These are phyloP conservation scores for Fonsecaea erecta DNA, from an alignment of 2,329 filamentous ascomycete genomes.

Conservation along the genomic window DNA sequence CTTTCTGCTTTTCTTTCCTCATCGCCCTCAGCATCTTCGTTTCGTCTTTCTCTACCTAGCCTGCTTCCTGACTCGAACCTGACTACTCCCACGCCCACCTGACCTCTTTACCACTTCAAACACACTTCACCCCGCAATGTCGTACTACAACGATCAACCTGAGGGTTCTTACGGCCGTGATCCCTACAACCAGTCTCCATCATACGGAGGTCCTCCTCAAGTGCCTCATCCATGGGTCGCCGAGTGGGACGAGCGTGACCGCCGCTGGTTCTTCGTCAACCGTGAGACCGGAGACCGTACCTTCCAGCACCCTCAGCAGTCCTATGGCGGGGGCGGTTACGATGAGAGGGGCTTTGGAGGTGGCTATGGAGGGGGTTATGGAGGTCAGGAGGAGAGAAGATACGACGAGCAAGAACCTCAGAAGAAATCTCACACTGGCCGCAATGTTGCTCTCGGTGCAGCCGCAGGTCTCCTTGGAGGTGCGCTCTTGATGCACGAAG, in stretches of 20 bases:
- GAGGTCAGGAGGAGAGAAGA: conserved; percentile 27
- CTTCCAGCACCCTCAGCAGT: conserved; percentile 45
- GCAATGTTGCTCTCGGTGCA: conserved; percentile 48
- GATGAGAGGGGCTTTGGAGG: conserved; percentile 22
- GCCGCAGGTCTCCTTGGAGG: conserved; percentile 51
- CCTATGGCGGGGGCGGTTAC: conserved; percentile 19
- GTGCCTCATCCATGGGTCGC: conserved; percentile 52
- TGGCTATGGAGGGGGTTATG: conserved; percentile 23
- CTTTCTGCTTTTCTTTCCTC: background rate
- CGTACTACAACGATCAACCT: conserved; percentile 22
- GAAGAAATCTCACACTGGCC: conserved; percentile 37
- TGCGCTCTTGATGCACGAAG: conserved; percentile 53
- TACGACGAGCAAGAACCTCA: conserved; percentile 34
- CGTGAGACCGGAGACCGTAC: conserved; percentile 52
- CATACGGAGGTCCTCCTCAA: conserved; percentile 29
- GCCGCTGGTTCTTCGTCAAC: conserved; percentile 54
- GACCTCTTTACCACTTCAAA: background rate
- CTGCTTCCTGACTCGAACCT: background rate
- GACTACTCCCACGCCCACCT: background rate
- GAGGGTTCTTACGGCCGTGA: conserved; percentile 4
- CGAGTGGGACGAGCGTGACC: conserved; percentile 49
- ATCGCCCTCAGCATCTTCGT: background rate
- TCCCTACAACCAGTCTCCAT: conserved; percentile 17
- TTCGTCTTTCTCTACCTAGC: background rate
- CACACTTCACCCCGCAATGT: conserved; percentile 8